These are phyloP conservation scores for Neonectria sp. DNA, from an alignment of 2,329 filamentous ascomycete species.

Conservation along the genomic window DNA sequence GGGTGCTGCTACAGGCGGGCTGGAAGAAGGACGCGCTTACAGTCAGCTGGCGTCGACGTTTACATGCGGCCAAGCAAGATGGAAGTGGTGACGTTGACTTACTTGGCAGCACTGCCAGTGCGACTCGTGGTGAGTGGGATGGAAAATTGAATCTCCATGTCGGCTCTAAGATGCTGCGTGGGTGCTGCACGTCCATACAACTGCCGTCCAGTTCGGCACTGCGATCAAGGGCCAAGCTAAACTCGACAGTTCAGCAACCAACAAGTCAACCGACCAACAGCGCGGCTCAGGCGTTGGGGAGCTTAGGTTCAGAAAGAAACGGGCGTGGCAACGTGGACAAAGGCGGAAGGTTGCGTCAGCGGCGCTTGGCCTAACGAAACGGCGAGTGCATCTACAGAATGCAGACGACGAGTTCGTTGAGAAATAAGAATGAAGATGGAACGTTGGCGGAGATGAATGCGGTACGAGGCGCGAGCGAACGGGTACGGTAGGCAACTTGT, in stretches of 20 bases:
- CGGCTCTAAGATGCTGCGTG: slow-evolving; percentile 11
- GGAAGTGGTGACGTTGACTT: slow-evolving; percentile 33
- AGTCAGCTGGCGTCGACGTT: slow-evolving; percentile 22
- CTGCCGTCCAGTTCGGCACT: slow-evolving; percentile 21
- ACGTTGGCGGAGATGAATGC: slow-evolving; percentile 13
- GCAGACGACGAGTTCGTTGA: background rate
- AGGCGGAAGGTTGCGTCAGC: slow-evolving; percentile 34
- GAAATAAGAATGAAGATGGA: background rate
- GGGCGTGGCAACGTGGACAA: background rate
- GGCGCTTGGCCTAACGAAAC: slow-evolving; percentile 29
- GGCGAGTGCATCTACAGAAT: slow-evolving; percentile 15
- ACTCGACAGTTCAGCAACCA: background rate
- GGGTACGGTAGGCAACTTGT: background rate
- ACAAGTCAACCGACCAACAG: slow-evolving; percentile 2
- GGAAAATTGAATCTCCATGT: slow-evolving; percentile 59
- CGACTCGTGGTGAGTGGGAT: slow-evolving; percentile 46
- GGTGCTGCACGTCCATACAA: slow-evolving; percentile 29
- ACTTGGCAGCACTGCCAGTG: slow-evolving; percentile 43
- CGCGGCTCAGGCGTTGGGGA: background rate
- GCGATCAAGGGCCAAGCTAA: slow-evolving; percentile 9
- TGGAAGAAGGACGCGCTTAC: slow-evolving; percentile 25
- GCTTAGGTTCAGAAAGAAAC: background rate
- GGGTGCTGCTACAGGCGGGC: slow-evolving; percentile 35
- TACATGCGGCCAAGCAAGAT: background rate
- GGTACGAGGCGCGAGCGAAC: background rate